phyloP scores from a whole-genome alignment of 768 basidiomycete species.

The Trametes sanguinea region DNA sequence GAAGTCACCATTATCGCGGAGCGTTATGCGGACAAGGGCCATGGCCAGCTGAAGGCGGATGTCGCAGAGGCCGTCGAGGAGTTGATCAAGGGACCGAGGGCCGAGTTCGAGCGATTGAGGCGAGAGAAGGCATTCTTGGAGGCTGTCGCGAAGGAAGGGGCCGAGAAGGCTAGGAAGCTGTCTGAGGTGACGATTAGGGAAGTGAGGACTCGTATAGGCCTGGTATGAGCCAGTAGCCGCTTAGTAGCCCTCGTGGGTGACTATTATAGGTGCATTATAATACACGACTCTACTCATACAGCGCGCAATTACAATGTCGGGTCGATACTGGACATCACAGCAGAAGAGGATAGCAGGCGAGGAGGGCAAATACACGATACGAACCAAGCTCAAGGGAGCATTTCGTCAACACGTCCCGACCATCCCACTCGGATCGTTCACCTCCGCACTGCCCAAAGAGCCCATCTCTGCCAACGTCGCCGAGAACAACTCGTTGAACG shows the following conservation, averaged over 20 bases:
- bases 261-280: background rate
- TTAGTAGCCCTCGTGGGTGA: no score
- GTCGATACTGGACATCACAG: no score
- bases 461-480: slow-evolving; percentile 64
- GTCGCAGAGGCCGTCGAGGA: slow-evolving; percentile 75
- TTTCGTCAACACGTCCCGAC: slow-evolving; percentile 28
- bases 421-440: slow-evolving; percentile 30
- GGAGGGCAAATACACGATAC: background rate
- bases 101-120: slow-evolving; percentile 65
- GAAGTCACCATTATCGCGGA: slow-evolving; percentile 47
- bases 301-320: no score
- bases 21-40: slow-evolving; percentile 56
- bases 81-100: slow-evolving; percentile 63
- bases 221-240: slow-evolving; percentile 28
- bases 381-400: background rate
- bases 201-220: slow-evolving; percentile 70
- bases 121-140: slow-evolving; percentile 61
- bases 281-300: background rate
- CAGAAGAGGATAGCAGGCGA: no score
- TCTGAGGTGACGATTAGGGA: slow-evolving; percentile 65
- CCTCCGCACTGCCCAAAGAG: slow-evolving; percentile 37
- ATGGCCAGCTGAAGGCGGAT: slow-evolving; percentile 71
- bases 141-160: slow-evolving; percentile 65
- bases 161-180: slow-evolving; percentile 57
- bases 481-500: slow-evolving; percentile 64